Evolutionary conservation across 2,329 filamentous ascomycete genomes (phyloP), one percentile per base, ranked within the genome.

Genomic region (Dactylellina drechsleri): DNA sequence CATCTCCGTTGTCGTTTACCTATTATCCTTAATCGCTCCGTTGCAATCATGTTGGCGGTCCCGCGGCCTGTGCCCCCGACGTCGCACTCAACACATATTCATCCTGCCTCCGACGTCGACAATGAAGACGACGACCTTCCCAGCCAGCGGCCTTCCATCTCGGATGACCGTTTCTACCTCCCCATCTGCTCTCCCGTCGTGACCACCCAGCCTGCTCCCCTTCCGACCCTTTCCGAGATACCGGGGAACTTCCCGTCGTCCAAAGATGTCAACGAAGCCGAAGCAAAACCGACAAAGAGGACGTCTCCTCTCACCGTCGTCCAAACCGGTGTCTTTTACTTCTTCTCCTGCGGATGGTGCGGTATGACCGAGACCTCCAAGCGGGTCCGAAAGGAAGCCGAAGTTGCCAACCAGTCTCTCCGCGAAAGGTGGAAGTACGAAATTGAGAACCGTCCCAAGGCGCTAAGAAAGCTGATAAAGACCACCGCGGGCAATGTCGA

Each of bases 331-430:
- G 54, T 76, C 65, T 76, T 76, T 49, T 76, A 76, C 52, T 76
- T 76, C 72, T 76, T 76, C 50, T 76, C 72, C 57, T 76, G 72
- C 31, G 65, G 66, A 23, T 76, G 66, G 72, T 76, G 72, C 40
- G 71, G 71, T 36, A 67, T 68, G 71, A 75, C 64, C 71, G 71
- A 75, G 45, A 67, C 58, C 20, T 75, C 71, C 13, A 75, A 75
- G 20, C 58, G 71, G 7, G 71, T 75, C 6, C 58, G 71, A 20
- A 75, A 75, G 43, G 71, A 75, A 26, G 71, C 71, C 31, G 64
- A 75, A 6, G 13, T 75, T 5, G 71, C 71, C 3, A 75, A 75
- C 26, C 50, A 68, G 26, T 75, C 71, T 15, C 53, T 68, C 15
- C 64, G 71, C 16, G 71, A 75, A 53, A 60, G 71, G 41, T 75